Evolutionary conservation across 2,329 filamentous ascomycete genomes (phyloP).

Genomic region (Stylonectria norvegica): DNA sequence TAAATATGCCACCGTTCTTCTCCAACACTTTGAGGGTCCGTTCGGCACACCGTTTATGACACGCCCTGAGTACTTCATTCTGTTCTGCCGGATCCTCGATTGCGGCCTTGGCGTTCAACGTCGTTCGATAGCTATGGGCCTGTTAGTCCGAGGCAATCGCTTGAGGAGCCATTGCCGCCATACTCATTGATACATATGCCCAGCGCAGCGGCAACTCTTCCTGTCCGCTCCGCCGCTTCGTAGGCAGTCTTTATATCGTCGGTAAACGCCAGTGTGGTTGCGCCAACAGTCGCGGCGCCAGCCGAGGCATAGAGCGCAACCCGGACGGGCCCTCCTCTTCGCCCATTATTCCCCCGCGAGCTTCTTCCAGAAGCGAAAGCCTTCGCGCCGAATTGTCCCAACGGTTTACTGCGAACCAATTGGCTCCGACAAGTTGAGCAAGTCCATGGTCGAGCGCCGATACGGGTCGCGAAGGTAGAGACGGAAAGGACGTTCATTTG

Average conservation of each 20-base stretch:
- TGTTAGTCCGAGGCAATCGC: conserved; percentile 4
- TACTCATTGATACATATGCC: conserved; percentile 88
- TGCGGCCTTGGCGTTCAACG: conserved; percentile 67
- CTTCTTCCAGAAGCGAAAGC: conserved; percentile 30
- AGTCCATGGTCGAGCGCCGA: conserved; percentile 42
- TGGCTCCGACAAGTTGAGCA: conserved; percentile 45
- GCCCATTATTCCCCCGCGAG: conserved; percentile 19
- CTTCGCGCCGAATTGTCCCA: conserved; percentile 24
- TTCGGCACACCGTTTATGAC: conserved; percentile 88
- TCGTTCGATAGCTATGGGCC: conserved; percentile 72
- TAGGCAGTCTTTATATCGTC: conserved; percentile 75
- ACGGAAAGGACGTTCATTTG: conserved; percentile 43
- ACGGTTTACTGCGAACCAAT: conserved; percentile 31
- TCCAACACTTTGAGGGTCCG: conserved; percentile 84
- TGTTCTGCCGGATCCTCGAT: conserved; percentile 61
- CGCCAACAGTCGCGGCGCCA: conserved; percentile 47
- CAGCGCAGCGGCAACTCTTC: conserved; percentile 71
- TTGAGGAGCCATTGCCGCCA: conserved; percentile 8
- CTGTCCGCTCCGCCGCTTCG: conserved; percentile 70
- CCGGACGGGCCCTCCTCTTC: conserved; percentile 25
- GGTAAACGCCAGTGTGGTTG: conserved; percentile 51
- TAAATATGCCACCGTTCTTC: conserved; percentile 97
- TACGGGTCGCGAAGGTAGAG: conserved; percentile 37
- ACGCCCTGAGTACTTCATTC: conserved; percentile 68
- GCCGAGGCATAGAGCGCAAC: conserved; percentile 48